Evolutionary conservation across 306 rosid species (phyloP).

Genomic region (Sicyos baderoa): DNA sequence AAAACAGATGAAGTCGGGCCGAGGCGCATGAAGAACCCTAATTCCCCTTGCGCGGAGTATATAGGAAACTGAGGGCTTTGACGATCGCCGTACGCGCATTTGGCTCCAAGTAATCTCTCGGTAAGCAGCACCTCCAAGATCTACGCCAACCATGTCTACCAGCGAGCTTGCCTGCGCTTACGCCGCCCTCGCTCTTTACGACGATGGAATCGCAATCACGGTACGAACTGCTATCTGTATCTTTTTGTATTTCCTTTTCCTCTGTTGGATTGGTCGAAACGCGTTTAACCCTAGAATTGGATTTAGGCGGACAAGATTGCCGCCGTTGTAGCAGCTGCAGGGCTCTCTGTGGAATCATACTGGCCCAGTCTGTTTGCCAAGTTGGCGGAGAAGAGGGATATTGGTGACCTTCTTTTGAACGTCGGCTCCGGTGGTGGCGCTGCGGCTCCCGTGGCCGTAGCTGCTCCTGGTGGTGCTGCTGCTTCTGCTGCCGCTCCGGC

Average conservation of each 20-base stretch:
- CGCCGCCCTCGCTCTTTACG: conserved; percentile 55
- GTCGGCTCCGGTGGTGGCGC: conserved; percentile 41
- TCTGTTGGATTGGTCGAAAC: background rate
- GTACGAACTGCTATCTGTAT: conserved; percentile 17
- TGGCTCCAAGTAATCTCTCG: too few relatives aligned
- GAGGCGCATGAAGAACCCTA: background rate
- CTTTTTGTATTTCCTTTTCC: background rate
- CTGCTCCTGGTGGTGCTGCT: conserved; percentile 29
- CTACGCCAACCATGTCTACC: conserved; percentile 31
- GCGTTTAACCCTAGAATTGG: background rate
- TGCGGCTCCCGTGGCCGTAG: conserved; percentile 33
- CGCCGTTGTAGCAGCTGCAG: conserved; percentile 44
- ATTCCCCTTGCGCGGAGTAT: background rate
- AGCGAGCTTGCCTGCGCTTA: conserved; percentile 50
- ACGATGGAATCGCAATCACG: conserved; percentile 57
- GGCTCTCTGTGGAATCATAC: conserved; percentile 44
- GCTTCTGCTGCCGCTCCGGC: conserved; percentile 40
- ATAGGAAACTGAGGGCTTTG: background rate
- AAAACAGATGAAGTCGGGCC: background rate
- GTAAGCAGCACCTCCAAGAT: too few relatives aligned
- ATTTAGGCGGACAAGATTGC: conserved; percentile 60
- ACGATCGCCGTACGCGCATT: too few relatives aligned
- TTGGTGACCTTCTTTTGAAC: conserved; percentile 53
- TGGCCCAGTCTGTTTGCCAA: conserved; percentile 67
- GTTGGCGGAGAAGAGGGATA: conserved; percentile 52